Evolutionary conservation across 2,329 filamentous ascomycete genomes (phyloP), one percentile per base, ranked within the genome.

Genomic region (Metarhizium rileyi): DNA sequence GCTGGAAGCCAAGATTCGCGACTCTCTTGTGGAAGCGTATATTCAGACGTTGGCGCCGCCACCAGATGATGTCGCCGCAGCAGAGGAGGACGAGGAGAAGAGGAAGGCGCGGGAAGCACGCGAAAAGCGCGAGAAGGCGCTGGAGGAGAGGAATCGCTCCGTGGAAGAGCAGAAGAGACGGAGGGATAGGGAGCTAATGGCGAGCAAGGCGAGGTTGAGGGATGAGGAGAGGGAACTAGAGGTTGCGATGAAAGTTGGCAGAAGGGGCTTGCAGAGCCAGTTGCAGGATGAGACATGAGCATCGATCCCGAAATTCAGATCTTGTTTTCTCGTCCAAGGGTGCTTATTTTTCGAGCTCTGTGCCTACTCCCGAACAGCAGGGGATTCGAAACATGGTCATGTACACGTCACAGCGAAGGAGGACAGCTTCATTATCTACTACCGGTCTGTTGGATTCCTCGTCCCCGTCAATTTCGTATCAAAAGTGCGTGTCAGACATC

Each of bases 211-310:
- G 0, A 67, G 75, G 42, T 58, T 88, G 46, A 69, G 79, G 33
- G 83, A 86, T 50, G 82, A 83, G 55, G 84, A 88, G 66, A 71
- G 74, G 54, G 82, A 87, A 59, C 66, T 89, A 49, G 77, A 86
- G 59, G 70, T 73, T 54, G 86, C 85, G 1, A 84, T 87, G 81
- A 76, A 75, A 51, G 75, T 88, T 12, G 76, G 77, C 0, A 87
- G 84, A 64, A 78, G 75, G 52, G 85, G 84, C 0, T 54, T 88
- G 55, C 77, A 79, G 59, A 77, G 75, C 23, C 82, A 87, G 61
- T 59, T 87, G 50, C 20, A 62, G 54, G 46, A 62, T 61, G 60
- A 58, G 57, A 35, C 51, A 57, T 43, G 52, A 59, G 54, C 8
- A 12, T 4, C 8, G 14, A 44, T 27, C 25, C 26, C 35, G 10